phyloP scores from a whole-genome alignment of 805 yeast genomes.

The Candida awuae region DNA sequence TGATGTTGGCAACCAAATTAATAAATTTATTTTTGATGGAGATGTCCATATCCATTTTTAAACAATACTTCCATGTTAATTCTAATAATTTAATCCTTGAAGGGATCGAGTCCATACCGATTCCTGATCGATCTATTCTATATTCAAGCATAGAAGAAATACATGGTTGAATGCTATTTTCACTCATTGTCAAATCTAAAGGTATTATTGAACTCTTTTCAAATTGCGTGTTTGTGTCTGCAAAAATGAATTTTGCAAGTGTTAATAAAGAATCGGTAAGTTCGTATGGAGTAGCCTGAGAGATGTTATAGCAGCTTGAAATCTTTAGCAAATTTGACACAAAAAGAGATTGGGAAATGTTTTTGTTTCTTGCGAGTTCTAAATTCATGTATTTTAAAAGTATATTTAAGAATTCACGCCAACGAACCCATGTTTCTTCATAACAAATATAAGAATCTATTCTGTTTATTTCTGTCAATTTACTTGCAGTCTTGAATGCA shows the following conservation, averaged over 20 bases:
- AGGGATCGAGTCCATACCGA: slow-evolving; percentile 6
- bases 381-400: slow-evolving; percentile 2
- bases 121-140: slow-evolving; percentile 1
- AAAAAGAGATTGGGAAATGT: neutral
- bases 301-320: neutral
- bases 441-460: slow-evolving; percentile 6
- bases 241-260: slow-evolving; percentile 3
- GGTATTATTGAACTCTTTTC: slow-evolving; percentile 2
- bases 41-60: neutral
- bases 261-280: slow-evolving; percentile 4
- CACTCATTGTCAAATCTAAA: slow-evolving; percentile 4
- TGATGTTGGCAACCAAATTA: neutral
- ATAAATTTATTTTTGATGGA: neutral
- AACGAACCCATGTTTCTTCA: slow-evolving; percentile 7
- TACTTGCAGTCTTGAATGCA: slow-evolving; percentile 6
- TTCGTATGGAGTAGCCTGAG: neutral
- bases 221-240: neutral
- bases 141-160: slow-evolving; percentile 2
- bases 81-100: slow-evolving; percentile 1
- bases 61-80: slow-evolving; percentile 1
- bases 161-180: slow-evolving; percentile 1
- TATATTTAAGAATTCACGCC: slow-evolving; percentile 9
- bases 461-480: slow-evolving; percentile 3
- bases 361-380: neutral
- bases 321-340: neutral